Percentiles rank a stretch among this genome's conserved stretches.
Evolutionary conservation across 345 rosid genomes (phyloP).

Genomic region (Geranium brycei): DNA sequence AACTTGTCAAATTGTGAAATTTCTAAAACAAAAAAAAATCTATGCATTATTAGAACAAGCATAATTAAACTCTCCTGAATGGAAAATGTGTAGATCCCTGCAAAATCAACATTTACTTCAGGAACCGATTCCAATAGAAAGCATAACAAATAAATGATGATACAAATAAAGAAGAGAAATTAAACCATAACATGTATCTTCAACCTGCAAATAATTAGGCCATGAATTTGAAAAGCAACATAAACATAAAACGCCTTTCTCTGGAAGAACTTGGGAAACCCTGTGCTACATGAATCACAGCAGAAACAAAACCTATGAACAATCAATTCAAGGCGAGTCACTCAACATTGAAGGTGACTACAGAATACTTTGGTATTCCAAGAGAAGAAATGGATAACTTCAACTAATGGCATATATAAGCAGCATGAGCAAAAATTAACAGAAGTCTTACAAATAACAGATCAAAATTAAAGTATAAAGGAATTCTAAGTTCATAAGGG

Average conservation of each 20-base stretch:
- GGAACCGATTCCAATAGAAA: neutral
- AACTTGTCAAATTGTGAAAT: neutral
- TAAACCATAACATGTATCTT: neutral
- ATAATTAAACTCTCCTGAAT: neutral
- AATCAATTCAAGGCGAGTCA: neutral
- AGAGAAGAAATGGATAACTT: neutral
- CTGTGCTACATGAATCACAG: neutral
- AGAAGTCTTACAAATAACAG: neutral
- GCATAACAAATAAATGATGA: neutral
- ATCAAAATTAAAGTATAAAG: neutral
- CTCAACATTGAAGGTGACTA: neutral
- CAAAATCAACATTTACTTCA: neutral
- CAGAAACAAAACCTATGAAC: neutral
- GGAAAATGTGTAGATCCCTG: neutral
- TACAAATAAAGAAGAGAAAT: neutral
- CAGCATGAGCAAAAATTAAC: neutral
- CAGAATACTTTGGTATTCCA: neutral
- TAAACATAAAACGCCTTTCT: neutral
- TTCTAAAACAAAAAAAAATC: neutral
- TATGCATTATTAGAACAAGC: neutral
- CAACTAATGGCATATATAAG: neutral
- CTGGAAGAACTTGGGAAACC: neutral
- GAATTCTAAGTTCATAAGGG: neutral
- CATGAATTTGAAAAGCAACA: neutral
- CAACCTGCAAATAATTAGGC: neutral